These are phyloP conservation scores for Suillus fuscotomentosus DNA, from an alignment of 768 basidiomycete genomes.

Conservation along the genomic window DNA sequence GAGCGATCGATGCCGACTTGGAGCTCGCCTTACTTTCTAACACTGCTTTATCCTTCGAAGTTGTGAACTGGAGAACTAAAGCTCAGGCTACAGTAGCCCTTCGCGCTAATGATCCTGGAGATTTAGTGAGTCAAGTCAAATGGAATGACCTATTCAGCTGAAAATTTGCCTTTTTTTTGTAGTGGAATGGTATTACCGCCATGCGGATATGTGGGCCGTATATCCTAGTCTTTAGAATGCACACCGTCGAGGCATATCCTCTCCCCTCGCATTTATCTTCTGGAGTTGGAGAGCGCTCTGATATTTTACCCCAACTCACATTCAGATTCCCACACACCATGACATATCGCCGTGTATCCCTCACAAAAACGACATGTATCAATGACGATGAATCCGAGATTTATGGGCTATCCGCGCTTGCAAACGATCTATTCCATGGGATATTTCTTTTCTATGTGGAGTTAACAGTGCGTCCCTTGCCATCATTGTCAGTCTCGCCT, in stretches of 20 bases:
- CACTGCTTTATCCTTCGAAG: conserved; percentile 28
- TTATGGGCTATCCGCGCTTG: conserved; percentile 40
- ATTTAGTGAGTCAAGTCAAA: conserved; percentile 26
- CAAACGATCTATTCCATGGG: conserved; percentile 42
- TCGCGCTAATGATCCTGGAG: conserved; percentile 26
- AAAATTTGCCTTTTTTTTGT: not conserved
- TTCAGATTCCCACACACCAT: conserved; percentile 23
- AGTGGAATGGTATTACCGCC: conserved; percentile 44
- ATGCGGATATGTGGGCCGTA: conserved; percentile 47
- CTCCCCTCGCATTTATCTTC: conserved; percentile 15
- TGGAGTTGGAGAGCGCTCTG: conserved; percentile 9
- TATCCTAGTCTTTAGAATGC: conserved; percentile 51
- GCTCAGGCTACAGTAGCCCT: conserved; percentile 23
- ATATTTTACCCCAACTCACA: conserved; percentile 16
- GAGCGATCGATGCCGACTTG: conserved; percentile 32
- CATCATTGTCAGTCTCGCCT: conserved; percentile 40
- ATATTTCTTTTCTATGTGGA: conserved; percentile 48
- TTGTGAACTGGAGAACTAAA: conserved; percentile 38
- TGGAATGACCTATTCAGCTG: not conserved
- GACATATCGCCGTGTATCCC: conserved; percentile 38
- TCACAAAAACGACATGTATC: conserved; percentile 38
- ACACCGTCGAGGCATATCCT: conserved; percentile 45
- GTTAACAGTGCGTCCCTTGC: conserved; percentile 23
- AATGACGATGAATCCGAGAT: conserved; percentile 35
- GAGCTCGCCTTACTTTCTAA: conserved; percentile 32